Percentiles rank a stretch among this genome's conserved stretches.
Evolutionary conservation across 805 yeast genomes (phyloP).

Genomic region (Ogataea thermomethanolica): DNA sequence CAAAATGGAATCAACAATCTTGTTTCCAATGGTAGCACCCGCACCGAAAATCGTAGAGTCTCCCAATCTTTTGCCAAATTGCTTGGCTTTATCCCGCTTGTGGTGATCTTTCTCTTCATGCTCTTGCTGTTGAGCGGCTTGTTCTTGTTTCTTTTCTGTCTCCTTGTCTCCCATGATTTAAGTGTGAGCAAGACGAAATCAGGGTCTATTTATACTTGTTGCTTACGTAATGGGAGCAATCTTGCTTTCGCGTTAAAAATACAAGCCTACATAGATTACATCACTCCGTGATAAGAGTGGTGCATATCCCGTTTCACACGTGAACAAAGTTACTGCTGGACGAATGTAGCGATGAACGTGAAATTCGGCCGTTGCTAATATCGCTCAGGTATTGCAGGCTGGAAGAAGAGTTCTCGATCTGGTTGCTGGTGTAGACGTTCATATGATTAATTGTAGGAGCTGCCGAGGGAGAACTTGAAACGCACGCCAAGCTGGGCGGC

Average conservation of each 20-base stretch:
- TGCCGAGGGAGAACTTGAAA: constrained; percentile 16
- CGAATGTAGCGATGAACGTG: constrained; percentile 7
- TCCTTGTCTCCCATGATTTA: constrained; percentile 19
- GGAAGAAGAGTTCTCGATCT: constrained; percentile 15
- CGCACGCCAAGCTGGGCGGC: constrained; percentile 13
- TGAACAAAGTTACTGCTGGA: constrained; percentile 4
- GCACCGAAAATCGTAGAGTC: constrained; percentile 96
- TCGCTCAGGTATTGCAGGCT: constrained; percentile 23
- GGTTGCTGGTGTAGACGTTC: constrained; percentile 21
- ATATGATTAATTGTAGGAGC: constrained; percentile 17
- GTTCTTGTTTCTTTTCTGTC: constrained; percentile 16
- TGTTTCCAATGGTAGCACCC: constrained; percentile 90
- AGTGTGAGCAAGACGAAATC: not conserved
- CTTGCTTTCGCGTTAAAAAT: constrained; percentile 6
- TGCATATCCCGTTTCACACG: constrained; percentile 4
- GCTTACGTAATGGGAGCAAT: constrained; percentile 10
- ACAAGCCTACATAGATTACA: constrained; percentile 7
- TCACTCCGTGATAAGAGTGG: constrained; percentile 3
- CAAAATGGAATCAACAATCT: constrained; percentile 70
- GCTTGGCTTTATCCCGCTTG: constrained; percentile 40
- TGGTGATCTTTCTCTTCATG: constrained; percentile 25
- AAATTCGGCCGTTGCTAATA: constrained; percentile 18
- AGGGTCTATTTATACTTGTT: not conserved
- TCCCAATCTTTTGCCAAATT: constrained; percentile 77
- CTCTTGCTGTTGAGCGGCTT: constrained; percentile 10